phyloP scores from a whole-genome alignment of 2,329 filamentous ascomycete genomes.

The Capronia epimyces region DNA sequence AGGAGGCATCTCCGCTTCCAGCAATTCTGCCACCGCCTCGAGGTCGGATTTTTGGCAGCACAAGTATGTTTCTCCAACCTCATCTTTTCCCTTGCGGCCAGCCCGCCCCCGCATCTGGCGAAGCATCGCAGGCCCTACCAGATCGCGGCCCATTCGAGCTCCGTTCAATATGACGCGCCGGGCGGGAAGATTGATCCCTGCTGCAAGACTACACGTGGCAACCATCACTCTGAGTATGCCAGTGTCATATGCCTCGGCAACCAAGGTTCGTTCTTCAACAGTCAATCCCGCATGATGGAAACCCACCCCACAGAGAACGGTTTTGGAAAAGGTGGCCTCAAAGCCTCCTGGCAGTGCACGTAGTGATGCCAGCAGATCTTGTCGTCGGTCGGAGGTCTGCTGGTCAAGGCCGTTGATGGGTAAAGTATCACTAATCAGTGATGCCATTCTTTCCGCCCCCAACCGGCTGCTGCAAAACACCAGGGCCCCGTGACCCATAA shows the following conservation, averaged over 20 bases:
- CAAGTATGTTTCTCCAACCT: slow-evolving; percentile 70
- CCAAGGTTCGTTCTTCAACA: slow-evolving; percentile 66
- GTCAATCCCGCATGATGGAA: slow-evolving; percentile 66
- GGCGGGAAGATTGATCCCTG: slow-evolving; percentile 70
- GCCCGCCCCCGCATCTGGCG: slow-evolving; percentile 75
- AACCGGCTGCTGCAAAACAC: slow-evolving; percentile 68
- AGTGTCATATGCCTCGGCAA: slow-evolving; percentile 64
- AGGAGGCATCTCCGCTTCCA: slow-evolving; percentile 66
- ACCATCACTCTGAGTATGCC: slow-evolving; percentile 65
- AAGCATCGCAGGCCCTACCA: slow-evolving; percentile 73
- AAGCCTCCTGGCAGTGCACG: slow-evolving; percentile 61
- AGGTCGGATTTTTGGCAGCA: slow-evolving; percentile 66
- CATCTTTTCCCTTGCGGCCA: slow-evolving; percentile 72
- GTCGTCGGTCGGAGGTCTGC: slow-evolving; percentile 52
- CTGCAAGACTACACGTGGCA: slow-evolving; percentile 73
- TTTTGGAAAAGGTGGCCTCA: slow-evolving; percentile 60
- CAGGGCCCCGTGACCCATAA: slow-evolving; percentile 63
- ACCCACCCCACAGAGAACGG: slow-evolving; percentile 61
- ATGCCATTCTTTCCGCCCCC: slow-evolving; percentile 63
- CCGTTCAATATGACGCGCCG: slow-evolving; percentile 70
- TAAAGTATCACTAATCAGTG: slow-evolving; percentile 62
- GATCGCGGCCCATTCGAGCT: slow-evolving; percentile 67
- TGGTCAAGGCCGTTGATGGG: slow-evolving; percentile 46
- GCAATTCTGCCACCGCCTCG: slow-evolving; percentile 62
- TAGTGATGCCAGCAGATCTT: slow-evolving; percentile 61